Evolutionary conservation across 176 grass and related monocot genomes (phyloP).

Genomic region (Poa annua): DNA sequence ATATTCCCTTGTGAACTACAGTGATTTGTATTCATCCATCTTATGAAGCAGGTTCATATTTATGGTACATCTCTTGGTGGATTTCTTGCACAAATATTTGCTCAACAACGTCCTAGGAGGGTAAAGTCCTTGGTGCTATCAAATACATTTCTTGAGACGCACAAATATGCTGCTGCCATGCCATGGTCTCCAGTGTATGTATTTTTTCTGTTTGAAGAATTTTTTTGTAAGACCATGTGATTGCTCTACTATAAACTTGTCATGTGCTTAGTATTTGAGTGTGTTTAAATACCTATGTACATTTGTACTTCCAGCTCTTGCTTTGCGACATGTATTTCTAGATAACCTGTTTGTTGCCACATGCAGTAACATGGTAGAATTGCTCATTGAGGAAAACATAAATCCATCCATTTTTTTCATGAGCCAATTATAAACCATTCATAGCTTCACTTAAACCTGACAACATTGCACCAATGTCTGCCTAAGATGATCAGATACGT

Average conservation of each 20-base stretch:
- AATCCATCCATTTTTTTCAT: not conserved
- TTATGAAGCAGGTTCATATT: conserved; percentile 76
- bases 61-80: conserved; percentile 99
- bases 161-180: conserved; percentile 91
- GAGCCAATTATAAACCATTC: not conserved
- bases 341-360: conserved; percentile 1
- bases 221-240: conserved; percentile 4
- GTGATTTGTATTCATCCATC: conserved; percentile 1
- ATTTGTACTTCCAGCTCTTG: not conserved
- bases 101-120: conserved; percentile 83
- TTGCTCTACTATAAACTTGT: not conserved
- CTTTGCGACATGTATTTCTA: not conserved
- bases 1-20: not conserved
- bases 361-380: not conserved
- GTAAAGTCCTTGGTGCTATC: conserved; percentile 93
- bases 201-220: conserved; percentile 36
- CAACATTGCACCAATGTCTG: conserved; percentile 29
- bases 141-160: conserved; percentile 94
- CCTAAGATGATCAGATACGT: conserved; percentile 17
- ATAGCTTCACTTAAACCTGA: not conserved
- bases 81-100: conserved; percentile 95
- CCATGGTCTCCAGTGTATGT: conserved; percentile 97
- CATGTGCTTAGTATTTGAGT: conserved; percentile 10
- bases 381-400: not conserved
- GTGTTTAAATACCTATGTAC: not conserved